Conservation (phyloP, 768 basidiomycete species). For the Pleurotus eryngii region DNA sequence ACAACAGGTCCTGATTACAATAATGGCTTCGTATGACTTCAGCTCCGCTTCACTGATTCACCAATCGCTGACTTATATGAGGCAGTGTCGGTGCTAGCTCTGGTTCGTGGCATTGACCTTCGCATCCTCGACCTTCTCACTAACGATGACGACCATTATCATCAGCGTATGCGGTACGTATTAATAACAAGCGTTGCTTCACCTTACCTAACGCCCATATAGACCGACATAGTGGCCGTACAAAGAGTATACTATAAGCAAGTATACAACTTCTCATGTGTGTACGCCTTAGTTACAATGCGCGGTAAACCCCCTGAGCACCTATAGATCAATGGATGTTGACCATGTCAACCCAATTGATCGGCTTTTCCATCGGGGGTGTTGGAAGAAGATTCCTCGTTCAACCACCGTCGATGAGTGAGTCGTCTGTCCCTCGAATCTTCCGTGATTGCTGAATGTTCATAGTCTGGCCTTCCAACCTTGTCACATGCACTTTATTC, state of each 20-base stretch:
- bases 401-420: constrained; percentile 68
- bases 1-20: constrained; percentile 51
- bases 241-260: constrained; percentile 72
- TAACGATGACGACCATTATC: no score
- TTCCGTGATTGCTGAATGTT: constrained; percentile 22
- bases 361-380: constrained; percentile 80
- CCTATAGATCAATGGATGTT: constrained; percentile 73
- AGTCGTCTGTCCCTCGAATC: constrained; percentile 14
- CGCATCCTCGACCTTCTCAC: no score
- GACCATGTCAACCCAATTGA: constrained; percentile 71
- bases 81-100: constrained; percentile 57
- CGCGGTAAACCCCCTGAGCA: background rate
- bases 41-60: background rate
- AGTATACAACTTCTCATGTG: constrained; percentile 57
- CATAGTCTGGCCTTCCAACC: constrained; percentile 74
- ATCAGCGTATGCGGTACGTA: background rate
- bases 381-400: constrained; percentile 74
- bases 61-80: constrained; percentile 17
- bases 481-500: constrained; percentile 72
- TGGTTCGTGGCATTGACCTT: background rate
- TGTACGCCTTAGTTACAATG: background rate
- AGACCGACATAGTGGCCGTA: constrained; percentile 69
- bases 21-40: constrained; percentile 31
- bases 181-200: background rate
- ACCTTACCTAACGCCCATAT: background rate